Percentiles rank a stretch among this genome's conserved stretches.
Evolutionary conservation across 2,329 filamentous ascomycete genomes (phyloP).

Genomic region (Sphaerostilbella broomeana): DNA sequence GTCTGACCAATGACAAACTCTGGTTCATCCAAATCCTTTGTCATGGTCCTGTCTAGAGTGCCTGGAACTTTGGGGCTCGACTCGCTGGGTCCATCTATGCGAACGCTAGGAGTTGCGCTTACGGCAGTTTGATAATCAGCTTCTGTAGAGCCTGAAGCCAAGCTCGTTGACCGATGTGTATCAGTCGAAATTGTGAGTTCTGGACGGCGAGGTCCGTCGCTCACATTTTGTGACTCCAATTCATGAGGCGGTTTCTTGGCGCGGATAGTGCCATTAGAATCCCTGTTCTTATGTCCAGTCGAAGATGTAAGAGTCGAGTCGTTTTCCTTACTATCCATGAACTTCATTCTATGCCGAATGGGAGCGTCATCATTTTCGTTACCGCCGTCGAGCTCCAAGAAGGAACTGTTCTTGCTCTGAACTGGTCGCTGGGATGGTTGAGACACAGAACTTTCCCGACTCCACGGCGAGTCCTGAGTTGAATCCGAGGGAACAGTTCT

Average conservation of each 20-base stretch:
- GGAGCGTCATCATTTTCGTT: slow-evolving; percentile 41
- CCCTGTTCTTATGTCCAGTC: slow-evolving; percentile 7
- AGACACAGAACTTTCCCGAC: slow-evolving; percentile 10
- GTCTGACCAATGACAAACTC: slow-evolving; percentile 52
- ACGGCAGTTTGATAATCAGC: slow-evolving; percentile 37
- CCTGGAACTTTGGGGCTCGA: slow-evolving; percentile 30
- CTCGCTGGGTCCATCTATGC: slow-evolving; percentile 35
- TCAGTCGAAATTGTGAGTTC: slow-evolving; percentile 39
- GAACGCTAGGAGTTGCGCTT: slow-evolving; percentile 39
- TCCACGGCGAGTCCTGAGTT: slow-evolving; percentile 24
- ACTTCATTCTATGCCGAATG: slow-evolving; percentile 13
- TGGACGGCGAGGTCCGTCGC: slow-evolving; percentile 27
- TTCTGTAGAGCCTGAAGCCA: slow-evolving; percentile 31
- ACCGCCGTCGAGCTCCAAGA: slow-evolving; percentile 41
- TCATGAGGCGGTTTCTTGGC: slow-evolving; percentile 19
- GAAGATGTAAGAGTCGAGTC: slow-evolving; percentile 2
- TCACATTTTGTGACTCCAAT: slow-evolving; percentile 24
- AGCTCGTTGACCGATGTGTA: slow-evolving; percentile 29
- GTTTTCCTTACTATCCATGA: slow-evolving; percentile 14
- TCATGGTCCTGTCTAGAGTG: slow-evolving; percentile 27
- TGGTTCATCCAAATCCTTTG: slow-evolving; percentile 49
- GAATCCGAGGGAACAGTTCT: slow-evolving; percentile 51
- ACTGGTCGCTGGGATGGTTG: slow-evolving; percentile 24
- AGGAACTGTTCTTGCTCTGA: slow-evolving; percentile 39
- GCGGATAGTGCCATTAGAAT: slow-evolving; percentile 25